These are phyloP conservation scores for Asterophora parasitica DNA, from an alignment of 768 basidiomycete species.

Conservation along the genomic window DNA sequence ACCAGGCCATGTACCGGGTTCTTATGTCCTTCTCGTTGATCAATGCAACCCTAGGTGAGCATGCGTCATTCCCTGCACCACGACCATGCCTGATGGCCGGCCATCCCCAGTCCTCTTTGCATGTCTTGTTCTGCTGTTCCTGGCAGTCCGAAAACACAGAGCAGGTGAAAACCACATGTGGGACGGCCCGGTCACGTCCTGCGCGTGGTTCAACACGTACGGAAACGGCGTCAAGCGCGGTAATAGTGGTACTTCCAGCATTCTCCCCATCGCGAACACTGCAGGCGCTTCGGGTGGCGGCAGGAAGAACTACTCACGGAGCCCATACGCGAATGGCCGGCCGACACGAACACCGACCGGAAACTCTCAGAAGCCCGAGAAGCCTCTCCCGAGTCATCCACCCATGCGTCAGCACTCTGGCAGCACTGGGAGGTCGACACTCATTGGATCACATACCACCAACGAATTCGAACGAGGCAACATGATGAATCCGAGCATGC, in stretches of 20 bases:
- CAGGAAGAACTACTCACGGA: conserved; percentile 11
- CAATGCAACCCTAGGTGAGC: conserved; percentile 67
- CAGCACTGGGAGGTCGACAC: conserved; percentile 29
- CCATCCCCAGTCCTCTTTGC: conserved; percentile 33
- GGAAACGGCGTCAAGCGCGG: conserved; percentile 32
- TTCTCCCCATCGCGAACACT: conserved; percentile 30
- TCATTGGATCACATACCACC: conserved; percentile 25
- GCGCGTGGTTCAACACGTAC: conserved; percentile 64
- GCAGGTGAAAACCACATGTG: conserved; percentile 55
- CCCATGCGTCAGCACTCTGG: conserved; percentile 26
- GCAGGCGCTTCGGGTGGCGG: conserved; percentile 2
- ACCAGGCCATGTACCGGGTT: conserved; percentile 85
- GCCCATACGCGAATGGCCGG: conserved; percentile 16
- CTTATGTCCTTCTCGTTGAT: conserved; percentile 77
- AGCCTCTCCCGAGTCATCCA: conserved; percentile 21
- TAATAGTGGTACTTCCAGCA: conserved; percentile 33
- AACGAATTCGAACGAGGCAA: conserved; percentile 37
- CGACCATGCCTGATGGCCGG: neutral
- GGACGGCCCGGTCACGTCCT: conserved; percentile 64
- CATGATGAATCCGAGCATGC: conserved; percentile 37
- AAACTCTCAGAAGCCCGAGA: conserved; percentile 21
- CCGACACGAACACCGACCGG: conserved; percentile 9
- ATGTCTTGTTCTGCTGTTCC: conserved; percentile 32
- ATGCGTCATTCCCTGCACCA: neutral
- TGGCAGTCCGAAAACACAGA: conserved; percentile 38